Evolutionary conservation across 2,329 filamentous ascomycete species (phyloP).

Genomic region (Pseudogymnoascus sp.): DNA sequence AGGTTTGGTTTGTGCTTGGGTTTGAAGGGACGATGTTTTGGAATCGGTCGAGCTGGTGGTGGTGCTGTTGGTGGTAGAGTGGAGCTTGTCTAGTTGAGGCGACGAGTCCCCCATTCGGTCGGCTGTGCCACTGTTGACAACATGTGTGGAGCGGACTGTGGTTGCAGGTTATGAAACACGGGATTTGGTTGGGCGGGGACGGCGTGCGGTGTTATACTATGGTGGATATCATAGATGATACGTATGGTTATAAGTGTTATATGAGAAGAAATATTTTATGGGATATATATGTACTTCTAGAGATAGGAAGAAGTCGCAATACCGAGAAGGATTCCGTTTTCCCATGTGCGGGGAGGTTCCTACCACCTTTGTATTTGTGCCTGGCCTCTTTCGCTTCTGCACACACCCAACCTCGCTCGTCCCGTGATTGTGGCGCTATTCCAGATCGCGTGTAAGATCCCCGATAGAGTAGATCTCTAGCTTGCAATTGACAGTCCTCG

Average conservation of each 20-base stretch:
- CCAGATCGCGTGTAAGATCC: conserved; percentile 9
- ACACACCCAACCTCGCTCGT: neutral
- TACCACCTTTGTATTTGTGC: neutral
- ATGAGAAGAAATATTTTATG: neutral
- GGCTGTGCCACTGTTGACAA: conserved; percentile 9
- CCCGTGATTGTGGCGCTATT: conserved; percentile 9
- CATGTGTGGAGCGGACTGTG: conserved; percentile 3
- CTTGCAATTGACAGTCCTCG: conserved; percentile 3
- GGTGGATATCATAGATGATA: neutral
- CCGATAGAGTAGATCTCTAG: conserved; percentile 10
- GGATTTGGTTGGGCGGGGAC: neutral
- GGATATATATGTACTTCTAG: neutral
- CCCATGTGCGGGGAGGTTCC: neutral
- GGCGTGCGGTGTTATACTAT: neutral
- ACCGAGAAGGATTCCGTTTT: neutral
- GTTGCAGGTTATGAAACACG: conserved; percentile 7
- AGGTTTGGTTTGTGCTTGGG: neutral
- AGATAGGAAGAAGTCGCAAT: neutral
- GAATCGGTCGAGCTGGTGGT: conserved; percentile 5
- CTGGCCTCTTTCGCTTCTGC: conserved; percentile 1
- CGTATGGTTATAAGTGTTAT: neutral
- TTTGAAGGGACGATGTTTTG: neutral
- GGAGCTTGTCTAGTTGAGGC: conserved; percentile 5
- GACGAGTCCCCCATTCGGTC: conserved; percentile 8
- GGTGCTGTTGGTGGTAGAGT: conserved; percentile 2